These are phyloP conservation scores for Neofusicoccum ribis DNA, from an alignment of 2,329 filamentous ascomycete species.

Conservation along the genomic window DNA sequence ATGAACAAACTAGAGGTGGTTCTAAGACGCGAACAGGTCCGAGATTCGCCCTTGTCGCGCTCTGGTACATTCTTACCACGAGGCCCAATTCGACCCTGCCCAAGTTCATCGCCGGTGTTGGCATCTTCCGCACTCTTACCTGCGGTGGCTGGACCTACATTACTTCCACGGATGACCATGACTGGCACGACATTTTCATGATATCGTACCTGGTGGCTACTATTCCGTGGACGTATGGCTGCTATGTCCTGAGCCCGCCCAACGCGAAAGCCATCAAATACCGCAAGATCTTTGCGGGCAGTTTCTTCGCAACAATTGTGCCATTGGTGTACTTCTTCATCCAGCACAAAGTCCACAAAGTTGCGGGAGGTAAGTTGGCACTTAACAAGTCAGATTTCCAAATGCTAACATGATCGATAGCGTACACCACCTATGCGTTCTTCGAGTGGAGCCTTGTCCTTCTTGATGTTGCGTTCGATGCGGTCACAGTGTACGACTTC, in stretches of 20 bases:
- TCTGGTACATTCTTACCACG: conserved; percentile 89
- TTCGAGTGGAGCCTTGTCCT: conserved; percentile 96
- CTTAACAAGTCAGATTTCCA: conserved; percentile 47
- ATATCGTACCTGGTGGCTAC: conserved; percentile 95
- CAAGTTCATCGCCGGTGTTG: conserved; percentile 76
- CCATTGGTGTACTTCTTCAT: conserved; percentile 97
- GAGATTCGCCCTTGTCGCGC: conserved; percentile 82
- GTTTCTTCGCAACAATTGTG: conserved; percentile 88
- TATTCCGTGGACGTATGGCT: conserved; percentile 91
- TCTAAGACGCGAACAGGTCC: conserved; percentile 61
- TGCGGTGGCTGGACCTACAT: conserved; percentile 99
- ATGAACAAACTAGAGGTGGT: not conserved
- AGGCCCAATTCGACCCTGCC: conserved; percentile 74
- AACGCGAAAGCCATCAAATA: conserved; percentile 84
- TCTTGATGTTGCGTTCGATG: conserved; percentile 94
- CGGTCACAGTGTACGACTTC: conserved; percentile 91
- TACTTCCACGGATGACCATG: conserved; percentile 95
- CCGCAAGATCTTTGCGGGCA: conserved; percentile 76
- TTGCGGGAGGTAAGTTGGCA: conserved; percentile 88
- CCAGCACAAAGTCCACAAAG: conserved; percentile 94
- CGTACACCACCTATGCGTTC: conserved; percentile 96
- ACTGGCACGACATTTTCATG: conserved; percentile 99
- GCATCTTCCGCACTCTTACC: conserved; percentile 84
- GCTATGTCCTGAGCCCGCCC: conserved; percentile 80
- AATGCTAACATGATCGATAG: conserved; percentile 49